phyloP scores from a whole-genome alignment of 805 yeast genomes.

The Yamadazyma paraphyllophila region DNA sequence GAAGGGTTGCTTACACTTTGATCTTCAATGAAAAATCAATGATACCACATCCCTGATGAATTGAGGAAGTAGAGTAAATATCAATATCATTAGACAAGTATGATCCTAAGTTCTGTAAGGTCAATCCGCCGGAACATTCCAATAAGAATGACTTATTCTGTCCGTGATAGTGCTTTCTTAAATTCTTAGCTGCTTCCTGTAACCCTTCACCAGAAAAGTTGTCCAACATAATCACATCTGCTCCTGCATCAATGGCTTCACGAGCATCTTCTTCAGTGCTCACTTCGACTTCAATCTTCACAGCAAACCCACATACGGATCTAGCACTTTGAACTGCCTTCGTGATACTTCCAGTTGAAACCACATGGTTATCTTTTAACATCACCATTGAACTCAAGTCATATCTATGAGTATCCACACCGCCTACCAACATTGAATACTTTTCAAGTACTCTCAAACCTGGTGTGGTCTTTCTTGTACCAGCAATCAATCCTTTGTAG shows the following conservation, averaged over 20 bases:
- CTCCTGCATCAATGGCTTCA: conserved; percentile 93
- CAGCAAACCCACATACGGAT: conserved; percentile 80
- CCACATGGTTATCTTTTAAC: conserved; percentile 92
- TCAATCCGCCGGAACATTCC: conserved; percentile 92
- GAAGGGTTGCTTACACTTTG: conserved; percentile 5
- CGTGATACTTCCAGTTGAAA: conserved; percentile 91
- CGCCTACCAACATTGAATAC: conserved; percentile 94
- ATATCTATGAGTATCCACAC: conserved; percentile 88
- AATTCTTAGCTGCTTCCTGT: conserved; percentile 57
- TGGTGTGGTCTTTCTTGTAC: conserved; percentile 97
- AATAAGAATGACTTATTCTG: conserved; percentile 54
- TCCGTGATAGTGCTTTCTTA: conserved; percentile 57
- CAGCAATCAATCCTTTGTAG: conserved; percentile 83
- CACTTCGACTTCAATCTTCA: conserved; percentile 91
- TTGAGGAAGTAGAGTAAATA: conserved; percentile 84
- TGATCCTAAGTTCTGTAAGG: conserved; percentile 58
- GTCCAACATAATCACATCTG: conserved; percentile 93
- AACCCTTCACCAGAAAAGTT: conserved; percentile 72
- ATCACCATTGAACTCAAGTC: conserved; percentile 92
- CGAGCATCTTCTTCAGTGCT: conserved; percentile 80
- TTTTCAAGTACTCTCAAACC: conserved; percentile 87
- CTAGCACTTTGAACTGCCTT: conserved; percentile 77
- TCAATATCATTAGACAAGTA: conserved; percentile 80
- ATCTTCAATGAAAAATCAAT: conserved; percentile 86
- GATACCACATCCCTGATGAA: conserved; percentile 86